phyloP scores from a whole-genome alignment of 202 grass and related monocot genomes.

The Hordeum pubiflorum region DNA sequence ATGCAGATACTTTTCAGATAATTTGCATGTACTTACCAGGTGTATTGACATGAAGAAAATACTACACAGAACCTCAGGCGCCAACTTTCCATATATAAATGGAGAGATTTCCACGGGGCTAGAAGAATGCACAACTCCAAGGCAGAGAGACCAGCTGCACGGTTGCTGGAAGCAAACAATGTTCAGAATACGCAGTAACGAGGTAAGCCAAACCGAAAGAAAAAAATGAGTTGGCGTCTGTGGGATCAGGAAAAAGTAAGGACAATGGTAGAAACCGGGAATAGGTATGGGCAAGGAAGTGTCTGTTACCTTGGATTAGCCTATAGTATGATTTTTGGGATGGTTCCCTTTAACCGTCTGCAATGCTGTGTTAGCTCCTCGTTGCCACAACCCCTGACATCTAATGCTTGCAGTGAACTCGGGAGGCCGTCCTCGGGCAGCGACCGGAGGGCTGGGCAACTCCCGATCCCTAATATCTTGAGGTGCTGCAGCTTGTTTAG shows the following conservation, averaged over 20 bases:
- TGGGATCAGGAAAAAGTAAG: background rate
- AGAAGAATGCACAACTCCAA: background rate
- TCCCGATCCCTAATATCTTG: fast-evolving
- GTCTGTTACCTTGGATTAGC: background rate
- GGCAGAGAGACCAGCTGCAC: background rate
- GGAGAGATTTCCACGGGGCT: background rate
- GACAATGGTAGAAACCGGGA: background rate
- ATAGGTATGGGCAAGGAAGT: background rate
- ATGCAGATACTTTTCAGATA: no score
- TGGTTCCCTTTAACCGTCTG: background rate
- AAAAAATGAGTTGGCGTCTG: background rate
- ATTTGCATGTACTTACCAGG: no score
- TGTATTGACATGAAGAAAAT: no score
- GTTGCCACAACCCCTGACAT: fast-evolving
- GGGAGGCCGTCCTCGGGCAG: background rate
- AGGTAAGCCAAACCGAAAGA: background rate
- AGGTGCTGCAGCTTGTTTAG: background rate
- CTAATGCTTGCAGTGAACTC: background rate
- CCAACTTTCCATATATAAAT: no score
- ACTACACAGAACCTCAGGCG: no score
- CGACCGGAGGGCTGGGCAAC: fast-evolving
- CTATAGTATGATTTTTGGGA: background rate
- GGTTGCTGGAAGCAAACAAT: no score
- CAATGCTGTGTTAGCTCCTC: background rate
- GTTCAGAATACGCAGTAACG: background rate